Base-by-base conservation (phyloP, 257 asterid species). In the Echium plantagineum region DNA sequence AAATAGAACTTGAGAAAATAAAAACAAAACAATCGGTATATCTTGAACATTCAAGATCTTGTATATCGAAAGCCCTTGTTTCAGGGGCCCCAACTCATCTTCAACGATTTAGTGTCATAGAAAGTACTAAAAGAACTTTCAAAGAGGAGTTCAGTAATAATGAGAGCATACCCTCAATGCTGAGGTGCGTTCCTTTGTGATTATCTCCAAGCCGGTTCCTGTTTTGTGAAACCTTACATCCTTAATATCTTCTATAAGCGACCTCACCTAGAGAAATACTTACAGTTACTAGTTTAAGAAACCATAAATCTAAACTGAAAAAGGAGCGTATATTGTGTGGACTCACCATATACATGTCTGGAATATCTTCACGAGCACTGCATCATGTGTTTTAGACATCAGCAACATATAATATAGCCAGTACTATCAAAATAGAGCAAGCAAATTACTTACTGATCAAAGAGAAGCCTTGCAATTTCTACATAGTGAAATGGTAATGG, bases 401-500 rank as follows among this genome's bases (percentile, higher is more conserved):
- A 73, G 56, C 71, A 52, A 53, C 46, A 62, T 31, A 42, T 49
- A 52, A 57, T 7, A 57, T 35, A 46, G 61, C 49, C 21, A 65
- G 49, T 22, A 5, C 19, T 18, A 5, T 17, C 20, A 52, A 58
- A 72, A n/a, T 66, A 52, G 9, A 54, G 52, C 13, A 57, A 26
- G 61, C 5, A 58, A 59, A 63, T 19, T 57, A 76, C 94, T 83
- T 79, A 84, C 96, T 84, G 86, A 72, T 91, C 90, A 75, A 88
- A 91, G 28, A 88, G 95, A 68, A 88, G 94, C 82, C 95, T 79
- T 57, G 96, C 84, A 76, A 91, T 84, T 80, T 91, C 96, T 49
- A 91, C 95, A 61, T 91, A 91, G 66, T 91, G 96, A 77, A 88
- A 91, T 69, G 96, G 98, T 76, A 91, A 74, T 22, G 85, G 84